Evolutionary conservation across 164 flowering plant genomes (phyloP).

Genomic region (Chimonanthus praecox): DNA sequence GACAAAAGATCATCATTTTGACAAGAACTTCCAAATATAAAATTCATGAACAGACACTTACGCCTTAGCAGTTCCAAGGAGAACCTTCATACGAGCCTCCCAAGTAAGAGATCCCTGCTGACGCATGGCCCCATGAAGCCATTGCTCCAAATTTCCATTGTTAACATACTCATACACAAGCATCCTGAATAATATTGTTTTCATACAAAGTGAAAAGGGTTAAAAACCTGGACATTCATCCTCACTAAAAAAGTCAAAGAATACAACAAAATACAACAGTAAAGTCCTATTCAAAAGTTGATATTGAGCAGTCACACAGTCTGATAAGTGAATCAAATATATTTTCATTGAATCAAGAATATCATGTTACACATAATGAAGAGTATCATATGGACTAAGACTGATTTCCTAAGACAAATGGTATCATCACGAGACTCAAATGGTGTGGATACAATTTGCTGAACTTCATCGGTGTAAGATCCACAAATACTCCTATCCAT

Average conservation of each 20-base stretch:
- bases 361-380: too few relatives aligned
- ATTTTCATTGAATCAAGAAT: background rate
- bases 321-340: background rate
- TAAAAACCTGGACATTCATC: background rate
- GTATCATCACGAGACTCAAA: too few relatives aligned
- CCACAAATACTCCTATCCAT: too few relatives aligned
- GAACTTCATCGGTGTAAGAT: too few relatives aligned
- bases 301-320: background rate
- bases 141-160: too few relatives aligned
- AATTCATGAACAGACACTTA: slow-evolving; percentile 25
- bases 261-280: background rate
- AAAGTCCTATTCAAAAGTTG: too few relatives aligned
- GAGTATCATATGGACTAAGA: too few relatives aligned
- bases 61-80: slow-evolving; percentile 92
- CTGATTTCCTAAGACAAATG: too few relatives aligned
- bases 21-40: background rate
- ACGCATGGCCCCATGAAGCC: slow-evolving; percentile 33
- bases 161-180: slow-evolving; percentile 76
- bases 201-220: background rate
- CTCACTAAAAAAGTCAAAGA: background rate
- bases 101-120: slow-evolving; percentile 82
- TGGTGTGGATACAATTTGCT: too few relatives aligned
- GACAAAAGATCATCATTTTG: too few relatives aligned
- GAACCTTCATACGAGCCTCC: slow-evolving; percentile 81
- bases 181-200: slow-evolving; percentile 34